Base-by-base conservation (phyloP, 805 yeast species). In the Scheffersomyces amazonensis region DNA sequence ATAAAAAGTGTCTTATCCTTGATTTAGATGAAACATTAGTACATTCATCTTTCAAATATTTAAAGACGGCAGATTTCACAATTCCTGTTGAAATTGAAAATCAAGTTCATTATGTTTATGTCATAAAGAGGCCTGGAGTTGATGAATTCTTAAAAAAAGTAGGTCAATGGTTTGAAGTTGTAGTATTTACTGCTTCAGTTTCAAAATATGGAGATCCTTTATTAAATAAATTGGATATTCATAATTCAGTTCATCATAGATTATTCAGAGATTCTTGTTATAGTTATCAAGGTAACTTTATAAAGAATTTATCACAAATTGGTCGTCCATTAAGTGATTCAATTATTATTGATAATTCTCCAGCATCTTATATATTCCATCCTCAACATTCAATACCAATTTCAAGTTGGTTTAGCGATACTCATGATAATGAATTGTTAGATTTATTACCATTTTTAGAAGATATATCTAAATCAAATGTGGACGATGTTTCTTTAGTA, bases 351-450 rank as follows among this genome's bases (percentile, higher is more conserved):
- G 99, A 93, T 68, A 93, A 93, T 63, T 90, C 98, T 2, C 98
- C 99, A 1, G 96, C 98, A 3, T 87, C 96, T n/a, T 93, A 93
- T 63, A 82, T 91, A 40, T 87, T 93, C 72, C 98, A 93, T 58
- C 99, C 99, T 16, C 95, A 88, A 61, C 96, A 93, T 66, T 95
- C 98, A 7, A 84, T 93, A 20, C 99, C 99, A 17, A 87, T 93
- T 20, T 87, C 96, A 48, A 83, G 93, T 60, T 93, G 99, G 99
- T 93, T 93, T 71, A 87, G 96, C 49, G 99, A 93, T 64, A 81
- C 93, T 20, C 99, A 93, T 61, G 99, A 93, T 62, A 90, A 90
- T 59, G 99, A 93, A 71, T 73, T 93, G 52, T 63, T 87, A 44
- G 99, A 93, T 63, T 78, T 93, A 62, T 67, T 93, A 38, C 99